phyloP scores from a whole-genome alignment of 1,139 yeast species.

The Saccharomyces hybrid region DNA sequence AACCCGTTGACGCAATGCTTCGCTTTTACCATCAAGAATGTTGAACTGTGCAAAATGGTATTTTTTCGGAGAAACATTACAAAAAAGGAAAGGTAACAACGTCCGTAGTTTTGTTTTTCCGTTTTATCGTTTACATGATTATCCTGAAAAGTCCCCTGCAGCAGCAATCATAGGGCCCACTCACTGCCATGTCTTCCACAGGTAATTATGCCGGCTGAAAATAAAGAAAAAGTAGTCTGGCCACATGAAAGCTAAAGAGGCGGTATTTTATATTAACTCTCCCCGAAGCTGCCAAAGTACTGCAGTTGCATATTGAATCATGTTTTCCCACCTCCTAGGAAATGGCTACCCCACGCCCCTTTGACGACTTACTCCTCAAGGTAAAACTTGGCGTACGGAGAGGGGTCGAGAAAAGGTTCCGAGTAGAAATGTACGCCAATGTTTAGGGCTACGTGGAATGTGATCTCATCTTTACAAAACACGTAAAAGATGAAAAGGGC shows the following conservation, averaged over 20 bases:
- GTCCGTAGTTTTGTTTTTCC: not conserved
- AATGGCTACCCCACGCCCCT: not conserved
- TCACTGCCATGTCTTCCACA: not conserved
- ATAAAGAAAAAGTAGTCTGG: not conserved
- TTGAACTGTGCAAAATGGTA: not conserved
- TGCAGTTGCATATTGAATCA: not conserved
- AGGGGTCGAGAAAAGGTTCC: not conserved
- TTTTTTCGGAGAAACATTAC: not conserved
- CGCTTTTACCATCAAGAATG: not conserved
- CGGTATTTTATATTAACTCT: not conserved
- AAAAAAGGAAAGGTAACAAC: not conserved
- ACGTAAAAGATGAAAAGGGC: not conserved
- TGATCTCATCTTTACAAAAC: not conserved
- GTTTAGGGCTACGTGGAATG: not conserved
- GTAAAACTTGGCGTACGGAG: not conserved
- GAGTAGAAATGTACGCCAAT: not conserved
- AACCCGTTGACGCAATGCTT: not conserved
- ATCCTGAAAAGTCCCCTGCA: not conserved
- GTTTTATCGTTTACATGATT: not conserved
- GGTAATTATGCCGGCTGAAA: not conserved
- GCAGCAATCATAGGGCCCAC: not conserved
- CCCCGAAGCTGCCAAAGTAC: not conserved
- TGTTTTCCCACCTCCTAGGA: not conserved
- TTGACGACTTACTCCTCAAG: not conserved
- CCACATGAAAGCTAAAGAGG: not conserved